Evolutionary conservation across 768 basidiomycete genomes (phyloP).

Genomic region (Lepiota venenata): DNA sequence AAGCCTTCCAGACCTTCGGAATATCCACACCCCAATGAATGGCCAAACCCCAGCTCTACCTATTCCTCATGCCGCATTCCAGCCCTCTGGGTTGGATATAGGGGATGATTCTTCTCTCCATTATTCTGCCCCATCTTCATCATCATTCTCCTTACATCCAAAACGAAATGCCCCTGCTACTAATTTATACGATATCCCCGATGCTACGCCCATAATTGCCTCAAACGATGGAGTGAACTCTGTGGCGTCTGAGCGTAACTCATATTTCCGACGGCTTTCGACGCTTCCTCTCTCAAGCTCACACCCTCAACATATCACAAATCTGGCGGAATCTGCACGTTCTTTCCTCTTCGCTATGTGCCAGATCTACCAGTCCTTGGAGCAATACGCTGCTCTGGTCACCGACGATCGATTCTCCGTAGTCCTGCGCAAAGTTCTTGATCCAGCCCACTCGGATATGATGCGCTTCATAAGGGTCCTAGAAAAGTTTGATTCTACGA

Average conservation of each 20-base stretch:
- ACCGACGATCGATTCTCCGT: slow-evolving; percentile 80
- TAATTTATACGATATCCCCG: slow-evolving; percentile 35
- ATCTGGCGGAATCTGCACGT: slow-evolving; percentile 83
- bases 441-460: slow-evolving; percentile 81
- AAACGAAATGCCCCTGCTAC: slow-evolving; percentile 13
- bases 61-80: not conserved
- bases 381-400: slow-evolving; percentile 82
- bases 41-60: slow-evolving; percentile 4
- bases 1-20: slow-evolving; percentile 81
- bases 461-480: slow-evolving; percentile 81
- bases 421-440: slow-evolving; percentile 79
- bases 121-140: slow-evolving; percentile 42
- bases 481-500: slow-evolving; percentile 86
- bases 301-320: slow-evolving; percentile 66
- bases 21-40: slow-evolving; percentile 10
- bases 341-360: slow-evolving; percentile 90
- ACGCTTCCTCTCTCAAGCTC: slow-evolving; percentile 65
- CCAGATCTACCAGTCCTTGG: slow-evolving; percentile 86
- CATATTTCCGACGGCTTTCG: slow-evolving; percentile 93
- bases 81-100: not conserved
- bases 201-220: slow-evolving; percentile 20
- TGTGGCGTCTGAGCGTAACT: slow-evolving; percentile 79
- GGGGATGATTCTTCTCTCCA: slow-evolving; percentile 12
- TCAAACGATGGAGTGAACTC: slow-evolving; percentile 33
- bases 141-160: slow-evolving; percentile 22